Conservation (phyloP, 106 monocot species). For the Gastrodia elata region DNA sequence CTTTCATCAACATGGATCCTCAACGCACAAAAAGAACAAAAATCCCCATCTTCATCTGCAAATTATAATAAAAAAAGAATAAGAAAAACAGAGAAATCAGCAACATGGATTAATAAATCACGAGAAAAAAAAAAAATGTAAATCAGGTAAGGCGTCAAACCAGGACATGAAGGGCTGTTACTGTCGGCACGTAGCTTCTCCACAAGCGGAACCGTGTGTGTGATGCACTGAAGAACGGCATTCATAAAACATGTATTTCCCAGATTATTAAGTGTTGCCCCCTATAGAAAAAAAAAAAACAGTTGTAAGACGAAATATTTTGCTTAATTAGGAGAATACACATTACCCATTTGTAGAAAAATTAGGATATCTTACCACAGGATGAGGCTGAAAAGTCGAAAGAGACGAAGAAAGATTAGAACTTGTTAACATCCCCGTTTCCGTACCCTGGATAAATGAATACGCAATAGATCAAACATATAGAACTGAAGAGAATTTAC, state of each 20-base stretch:
- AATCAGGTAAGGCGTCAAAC: constrained; percentile 4
- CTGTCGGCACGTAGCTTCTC: constrained; percentile 21
- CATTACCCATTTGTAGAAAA: background rate
- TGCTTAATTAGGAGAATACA: background rate
- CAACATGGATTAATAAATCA: background rate
- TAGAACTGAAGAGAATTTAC: background rate
- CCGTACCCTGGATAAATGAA: background rate
- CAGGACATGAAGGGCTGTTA: constrained; percentile 20
- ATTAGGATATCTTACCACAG: background rate
- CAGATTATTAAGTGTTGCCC: constrained; percentile 55
- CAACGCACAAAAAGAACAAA: constrained; percentile 67
- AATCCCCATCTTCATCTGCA: constrained; percentile 30
- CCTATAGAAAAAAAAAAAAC: constrained; percentile 22
- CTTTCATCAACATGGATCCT: constrained; percentile 25
- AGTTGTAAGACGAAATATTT: background rate
- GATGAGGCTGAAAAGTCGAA: too few relatives aligned
- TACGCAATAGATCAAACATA: background rate
- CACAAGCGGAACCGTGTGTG: constrained; percentile 60
- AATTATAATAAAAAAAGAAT: background rate
- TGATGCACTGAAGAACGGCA: constrained; percentile 56
- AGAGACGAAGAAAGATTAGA: background rate
- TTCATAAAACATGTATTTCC: constrained; percentile 91
- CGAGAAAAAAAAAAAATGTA: background rate
- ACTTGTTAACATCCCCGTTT: background rate
- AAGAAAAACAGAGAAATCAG: constrained; percentile 1